Evolutionary conservation across 179 eudicot species (phyloP).

Genomic region (Patellifolia procumbens): DNA sequence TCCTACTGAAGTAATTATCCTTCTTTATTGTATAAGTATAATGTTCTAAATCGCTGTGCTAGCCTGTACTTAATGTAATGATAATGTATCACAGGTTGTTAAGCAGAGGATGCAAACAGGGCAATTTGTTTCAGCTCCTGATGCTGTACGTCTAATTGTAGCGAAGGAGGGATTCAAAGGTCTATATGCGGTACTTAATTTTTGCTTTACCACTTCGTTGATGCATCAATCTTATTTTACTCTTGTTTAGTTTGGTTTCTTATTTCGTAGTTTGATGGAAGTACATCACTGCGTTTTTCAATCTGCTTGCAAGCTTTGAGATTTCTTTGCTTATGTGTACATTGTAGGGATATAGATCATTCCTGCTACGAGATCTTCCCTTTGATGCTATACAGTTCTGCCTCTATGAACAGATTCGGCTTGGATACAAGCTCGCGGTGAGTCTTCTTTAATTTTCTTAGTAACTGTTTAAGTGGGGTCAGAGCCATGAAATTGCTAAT

Average conservation of each 20-base stretch:
- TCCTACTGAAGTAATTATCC: slow-evolving; percentile 74
- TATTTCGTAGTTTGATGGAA: background rate
- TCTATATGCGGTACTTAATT: slow-evolving; percentile 79
- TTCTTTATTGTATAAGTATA: background rate
- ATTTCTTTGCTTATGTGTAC: background rate
- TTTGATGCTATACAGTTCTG: slow-evolving; percentile 96
- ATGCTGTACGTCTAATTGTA: slow-evolving; percentile 81
- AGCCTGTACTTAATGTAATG: slow-evolving; percentile 5
- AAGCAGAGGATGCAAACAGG: slow-evolving; percentile 97
- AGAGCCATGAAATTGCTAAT: background rate
- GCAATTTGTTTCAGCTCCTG: slow-evolving; percentile 84
- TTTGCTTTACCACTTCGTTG: slow-evolving; percentile 21
- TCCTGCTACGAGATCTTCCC: slow-evolving; percentile 85
- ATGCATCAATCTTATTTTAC: background rate
- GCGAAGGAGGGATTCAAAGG: slow-evolving; percentile 90
- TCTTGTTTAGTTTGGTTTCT: too few species aligned
- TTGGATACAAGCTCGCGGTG: slow-evolving; percentile 85
- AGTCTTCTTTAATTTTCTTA: slow-evolving; percentile 20
- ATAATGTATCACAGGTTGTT: slow-evolving; percentile 58
- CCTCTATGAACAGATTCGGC: slow-evolving; percentile 82
- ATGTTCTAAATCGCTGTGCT: slow-evolving; percentile 8
- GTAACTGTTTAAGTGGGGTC: background rate
- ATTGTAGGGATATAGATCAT: slow-evolving; percentile 82
- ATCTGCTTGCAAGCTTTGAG: too few species aligned
- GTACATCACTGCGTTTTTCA: background rate